These are phyloP conservation scores for Trichoderma gracile DNA, from an alignment of 2,329 filamentous ascomycete genomes.

Conservation along the genomic window DNA sequence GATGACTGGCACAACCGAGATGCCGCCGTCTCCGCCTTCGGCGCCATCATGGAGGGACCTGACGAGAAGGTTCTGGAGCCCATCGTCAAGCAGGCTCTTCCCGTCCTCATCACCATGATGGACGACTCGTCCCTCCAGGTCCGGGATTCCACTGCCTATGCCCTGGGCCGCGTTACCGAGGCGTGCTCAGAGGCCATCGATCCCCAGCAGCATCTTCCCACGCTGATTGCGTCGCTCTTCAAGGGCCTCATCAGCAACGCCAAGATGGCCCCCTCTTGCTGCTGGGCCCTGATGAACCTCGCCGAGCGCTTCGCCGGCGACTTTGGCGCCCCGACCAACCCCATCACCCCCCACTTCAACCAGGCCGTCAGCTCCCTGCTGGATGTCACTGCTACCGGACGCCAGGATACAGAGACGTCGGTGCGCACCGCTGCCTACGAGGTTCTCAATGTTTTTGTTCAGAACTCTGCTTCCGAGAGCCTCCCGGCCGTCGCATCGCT, in stretches of 20 bases:
- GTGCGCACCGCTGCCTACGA: slow-evolving; percentile 96
- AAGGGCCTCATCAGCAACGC: slow-evolving; percentile 84
- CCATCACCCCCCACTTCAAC: slow-evolving; percentile 89
- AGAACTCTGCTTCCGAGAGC: slow-evolving; percentile 85
- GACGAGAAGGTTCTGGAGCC: slow-evolving; percentile 90
- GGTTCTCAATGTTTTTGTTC: slow-evolving; percentile 91
- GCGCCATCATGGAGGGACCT: slow-evolving; percentile 97
- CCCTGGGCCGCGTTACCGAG: slow-evolving; percentile 93
- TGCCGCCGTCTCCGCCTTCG: slow-evolving; percentile 94
- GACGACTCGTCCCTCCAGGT: slow-evolving; percentile 86
- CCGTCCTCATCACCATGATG: slow-evolving; percentile 89
- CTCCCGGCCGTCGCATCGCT: slow-evolving; percentile 77
- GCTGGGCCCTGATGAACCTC: slow-evolving; percentile 98
- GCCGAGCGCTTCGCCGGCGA: slow-evolving; percentile 94
- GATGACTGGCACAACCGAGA: slow-evolving; percentile 96
- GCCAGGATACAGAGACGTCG: slow-evolving; percentile 78
- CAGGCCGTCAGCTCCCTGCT: slow-evolving; percentile 85
- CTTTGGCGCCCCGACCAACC: slow-evolving; percentile 72
- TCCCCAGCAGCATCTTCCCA: slow-evolving; percentile 75
- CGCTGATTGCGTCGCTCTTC: slow-evolving; percentile 86
- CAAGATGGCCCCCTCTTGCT: slow-evolving; percentile 98
- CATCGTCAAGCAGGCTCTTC: slow-evolving; percentile 92
- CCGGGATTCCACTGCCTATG: slow-evolving; percentile 93
- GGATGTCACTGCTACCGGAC: slow-evolving; percentile 69
- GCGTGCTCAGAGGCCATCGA: slow-evolving; percentile 91